Percentiles rank a stretch among this genome's conserved stretches.
Evolutionary conservation across 768 basidiomycete genomes (phyloP).

Genomic region (Amanita phalloides): DNA sequence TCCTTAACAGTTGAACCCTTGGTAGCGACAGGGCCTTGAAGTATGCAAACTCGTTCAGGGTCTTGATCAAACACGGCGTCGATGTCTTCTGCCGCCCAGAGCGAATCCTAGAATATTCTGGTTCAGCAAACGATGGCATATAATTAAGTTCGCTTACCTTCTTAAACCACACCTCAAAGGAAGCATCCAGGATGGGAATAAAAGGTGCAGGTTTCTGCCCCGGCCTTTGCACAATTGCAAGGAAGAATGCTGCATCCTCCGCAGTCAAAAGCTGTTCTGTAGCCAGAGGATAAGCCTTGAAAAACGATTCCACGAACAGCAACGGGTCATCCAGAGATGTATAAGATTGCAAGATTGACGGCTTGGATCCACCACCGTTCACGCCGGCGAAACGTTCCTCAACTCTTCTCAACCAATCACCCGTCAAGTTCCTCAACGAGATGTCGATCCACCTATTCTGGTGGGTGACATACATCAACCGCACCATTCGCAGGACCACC

Average conservation of each 20-base stretch:
- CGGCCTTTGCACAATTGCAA: slow-evolving; percentile 89
- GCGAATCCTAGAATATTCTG: slow-evolving; percentile 56
- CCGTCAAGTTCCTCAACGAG: slow-evolving; percentile 85
- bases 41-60: slow-evolving; percentile 94
- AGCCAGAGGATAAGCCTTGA: slow-evolving; percentile 75
- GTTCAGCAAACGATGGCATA: background rate
- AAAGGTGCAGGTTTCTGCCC: slow-evolving; percentile 99
- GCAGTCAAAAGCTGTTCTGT: slow-evolving; percentile 80
- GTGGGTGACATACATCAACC: slow-evolving; percentile 89
- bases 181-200: slow-evolving; percentile 89
- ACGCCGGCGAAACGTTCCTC: slow-evolving; percentile 94
- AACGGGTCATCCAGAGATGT: slow-evolving; percentile 72
- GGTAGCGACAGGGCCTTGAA: slow-evolving; percentile 93
- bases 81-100: slow-evolving; percentile 97
- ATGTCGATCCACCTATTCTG: slow-evolving; percentile 90
- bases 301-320: slow-evolving; percentile 72
- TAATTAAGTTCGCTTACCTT: slow-evolving; percentile 46
- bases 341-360: slow-evolving; percentile 82
- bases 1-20: slow-evolving; percentile 84
- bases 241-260: slow-evolving; percentile 93
- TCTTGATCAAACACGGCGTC: slow-evolving; percentile 99
- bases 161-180: slow-evolving; percentile 99
- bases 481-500: slow-evolving; percentile 80
- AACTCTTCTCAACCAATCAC: slow-evolving; percentile 93
- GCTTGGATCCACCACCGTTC: slow-evolving; percentile 62